phyloP scores from a whole-genome alignment of 2,329 filamentous ascomycete species.

The Diaporthe destruens region DNA sequence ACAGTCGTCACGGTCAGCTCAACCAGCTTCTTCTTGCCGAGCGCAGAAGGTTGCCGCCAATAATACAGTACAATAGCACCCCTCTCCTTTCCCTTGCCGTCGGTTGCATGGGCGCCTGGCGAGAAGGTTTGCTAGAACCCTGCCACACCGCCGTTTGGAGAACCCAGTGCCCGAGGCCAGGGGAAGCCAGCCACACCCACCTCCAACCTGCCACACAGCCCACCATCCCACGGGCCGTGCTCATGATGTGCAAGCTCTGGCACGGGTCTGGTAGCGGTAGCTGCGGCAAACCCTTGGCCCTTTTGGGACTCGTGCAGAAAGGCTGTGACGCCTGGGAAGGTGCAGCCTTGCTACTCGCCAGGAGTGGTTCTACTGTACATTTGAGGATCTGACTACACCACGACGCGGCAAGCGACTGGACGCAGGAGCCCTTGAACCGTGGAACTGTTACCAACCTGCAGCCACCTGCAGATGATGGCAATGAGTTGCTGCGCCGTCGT shows the following conservation, averaged over 20 bases:
- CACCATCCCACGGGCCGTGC: conserved; percentile 29
- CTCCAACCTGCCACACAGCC: conserved; percentile 15
- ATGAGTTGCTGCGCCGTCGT: conserved; percentile 17
- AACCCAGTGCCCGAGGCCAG: conserved; percentile 9
- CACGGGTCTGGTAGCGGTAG: conserved; percentile 20
- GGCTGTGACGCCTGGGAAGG: conserved; percentile 34
- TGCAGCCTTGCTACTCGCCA: conserved; percentile 20
- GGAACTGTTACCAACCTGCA: conserved; percentile 20
- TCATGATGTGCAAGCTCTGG: conserved; percentile 4
- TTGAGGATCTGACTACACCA: conserved; percentile 8
- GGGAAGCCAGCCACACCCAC: conserved; percentile 20
- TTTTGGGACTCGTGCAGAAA: conserved; percentile 35
- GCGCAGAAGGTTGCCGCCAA: background rate
- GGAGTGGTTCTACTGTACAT: background rate
- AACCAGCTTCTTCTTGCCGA: background rate
- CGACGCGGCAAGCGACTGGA: background rate
- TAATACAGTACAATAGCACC: background rate
- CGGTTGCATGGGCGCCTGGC: conserved; percentile 3
- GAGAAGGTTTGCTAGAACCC: conserved; percentile 20
- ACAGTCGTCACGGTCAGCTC: background rate
- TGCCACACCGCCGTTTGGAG: conserved; percentile 41
- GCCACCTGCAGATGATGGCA: conserved; percentile 22
- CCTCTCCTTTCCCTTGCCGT: background rate
- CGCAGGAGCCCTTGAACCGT: conserved; percentile 7
- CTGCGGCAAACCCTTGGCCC: conserved; percentile 36